Evolutionary conservation across 2,329 filamentous ascomycete genomes (phyloP), one percentile per base, ranked within the genome.

Genomic region (Neonectria ditissima): DNA sequence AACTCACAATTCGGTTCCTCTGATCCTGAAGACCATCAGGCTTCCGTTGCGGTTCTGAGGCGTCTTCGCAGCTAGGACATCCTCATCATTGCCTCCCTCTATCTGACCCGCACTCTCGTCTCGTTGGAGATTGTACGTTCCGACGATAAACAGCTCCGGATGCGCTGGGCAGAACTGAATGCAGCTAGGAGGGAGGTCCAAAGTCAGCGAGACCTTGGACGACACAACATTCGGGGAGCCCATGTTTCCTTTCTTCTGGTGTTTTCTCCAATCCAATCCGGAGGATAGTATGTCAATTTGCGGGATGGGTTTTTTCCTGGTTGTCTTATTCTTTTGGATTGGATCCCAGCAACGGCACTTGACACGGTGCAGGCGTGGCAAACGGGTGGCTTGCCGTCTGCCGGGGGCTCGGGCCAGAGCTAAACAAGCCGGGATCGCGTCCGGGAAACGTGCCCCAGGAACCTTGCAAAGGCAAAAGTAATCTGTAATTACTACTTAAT

Each of bases 111-210:
- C 64, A 6, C 60, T 55, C 45, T 78, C 72, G 53, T 82, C 75
- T 64, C 84, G 84, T 66, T 93, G 82, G 28, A 97, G 84, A 66
- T 91, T 87, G 78, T 97, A 97, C 1, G 94, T 97, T 41, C 94
- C 95, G 51, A 97, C 86, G 0, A 97, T 83, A 69, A 97, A 90
- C 73, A 90, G 87, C 0, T 88, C 80, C 0, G 87, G 86, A 62
- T 88, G 75, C 1, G 79, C 77, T 1, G 89, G 88, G 67, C 88
- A 91, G 72, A 94, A 93, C 65, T 92, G 89, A n/a, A 94, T 83
- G 74, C 92, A 94, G 73, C 91, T 92, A 2, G 92, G 92, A 4
- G 92, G 92, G 0, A 92, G 81, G 55, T 92, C 87, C 20, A 93
- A 80, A 5, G 77, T 82, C 30, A 86, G 73, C 4, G 86, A 86